Conservation (phyloP, 371 early-diverging fungal genomes). For the Syncephalastrum racemosum region DNA sequence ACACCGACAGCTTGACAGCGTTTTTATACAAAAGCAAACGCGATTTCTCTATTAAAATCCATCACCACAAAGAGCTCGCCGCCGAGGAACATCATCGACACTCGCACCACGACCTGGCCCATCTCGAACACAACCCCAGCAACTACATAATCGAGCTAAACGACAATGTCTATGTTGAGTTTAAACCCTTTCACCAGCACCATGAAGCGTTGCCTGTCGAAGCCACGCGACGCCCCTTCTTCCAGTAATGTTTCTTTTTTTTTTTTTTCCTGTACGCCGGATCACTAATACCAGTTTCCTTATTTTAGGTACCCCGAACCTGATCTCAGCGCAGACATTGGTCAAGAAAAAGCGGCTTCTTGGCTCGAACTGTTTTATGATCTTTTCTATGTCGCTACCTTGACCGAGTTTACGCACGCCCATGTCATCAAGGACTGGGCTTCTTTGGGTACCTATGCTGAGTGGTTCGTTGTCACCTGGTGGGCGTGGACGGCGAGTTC, state of each 20-base stretch:
- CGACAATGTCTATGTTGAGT: conserved; percentile 44
- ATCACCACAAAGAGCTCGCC: conserved; percentile 25
- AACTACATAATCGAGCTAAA: conserved; percentile 42
- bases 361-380: conserved; percentile 63
- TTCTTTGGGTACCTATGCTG: conserved; percentile 50
- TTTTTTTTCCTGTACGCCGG: no score
- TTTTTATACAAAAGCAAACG: conserved; percentile 54
- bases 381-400: conserved; percentile 56
- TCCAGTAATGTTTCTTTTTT: conserved; percentile 26
- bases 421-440: conserved; percentile 59
- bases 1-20: conserved; percentile 52
- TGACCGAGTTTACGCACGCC: conserved; percentile 58
- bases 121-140: conserved; percentile 25
- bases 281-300: not conserved
- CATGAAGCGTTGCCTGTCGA: conserved; percentile 14
- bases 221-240: conserved; percentile 44
- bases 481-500: conserved; percentile 58
- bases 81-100: conserved; percentile 7
- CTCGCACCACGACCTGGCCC: conserved; percentile 12
- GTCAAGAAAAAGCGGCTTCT: conserved; percentile 49
- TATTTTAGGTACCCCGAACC: conserved; percentile 36
- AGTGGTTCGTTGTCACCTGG: conserved; percentile 63
- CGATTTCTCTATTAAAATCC: conserved; percentile 58
- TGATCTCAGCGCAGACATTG: conserved; percentile 53
- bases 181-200: conserved; percentile 33